A percentile compares a stretch with the other conserved stretches of the same genome.
phyloP scores from a whole-genome alignment of 305 asterid genomes.

The Stenogyne calaminthoides region DNA sequence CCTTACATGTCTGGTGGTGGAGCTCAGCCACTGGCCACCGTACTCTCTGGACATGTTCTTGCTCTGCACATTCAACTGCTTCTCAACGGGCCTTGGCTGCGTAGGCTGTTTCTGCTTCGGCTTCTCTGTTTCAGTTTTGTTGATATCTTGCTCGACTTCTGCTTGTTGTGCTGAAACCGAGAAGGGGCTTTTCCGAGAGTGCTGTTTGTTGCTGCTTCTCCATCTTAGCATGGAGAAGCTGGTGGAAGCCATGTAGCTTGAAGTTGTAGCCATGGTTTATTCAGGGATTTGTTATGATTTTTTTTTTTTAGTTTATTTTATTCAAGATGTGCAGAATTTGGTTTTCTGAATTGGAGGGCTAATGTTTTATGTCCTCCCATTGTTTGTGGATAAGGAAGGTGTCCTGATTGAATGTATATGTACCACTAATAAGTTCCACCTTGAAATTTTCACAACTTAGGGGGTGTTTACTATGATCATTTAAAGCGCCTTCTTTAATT shows the following conservation, averaged over 20 bases:
- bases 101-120: constrained; percentile 29
- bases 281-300: not conserved
- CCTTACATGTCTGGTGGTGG: constrained; percentile 77
- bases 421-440: constrained; percentile 22
- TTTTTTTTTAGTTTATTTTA: not conserved
- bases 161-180: constrained; percentile 61
- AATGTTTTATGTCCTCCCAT: constrained; percentile 29
- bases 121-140: constrained; percentile 32
- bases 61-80: constrained; percentile 67
- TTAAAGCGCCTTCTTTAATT: not conserved
- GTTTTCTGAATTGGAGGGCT: constrained; percentile 24
- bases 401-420: too few species aligned
- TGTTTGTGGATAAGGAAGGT: constrained; percentile 40
- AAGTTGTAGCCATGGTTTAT: constrained; percentile 62
- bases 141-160: constrained; percentile 46
- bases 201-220: constrained; percentile 35
- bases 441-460: not conserved
- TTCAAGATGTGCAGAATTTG: not conserved
- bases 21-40: constrained; percentile 91
- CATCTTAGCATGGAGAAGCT: constrained; percentile 59
- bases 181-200: constrained; percentile 34
- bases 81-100: constrained; percentile 63
- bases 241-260: constrained; percentile 53
- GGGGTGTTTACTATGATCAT: not conserved
- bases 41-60: constrained; percentile 69